Base-by-base conservation (phyloP, 306 rosid genomes). In the Casuarina glauca region DNA sequence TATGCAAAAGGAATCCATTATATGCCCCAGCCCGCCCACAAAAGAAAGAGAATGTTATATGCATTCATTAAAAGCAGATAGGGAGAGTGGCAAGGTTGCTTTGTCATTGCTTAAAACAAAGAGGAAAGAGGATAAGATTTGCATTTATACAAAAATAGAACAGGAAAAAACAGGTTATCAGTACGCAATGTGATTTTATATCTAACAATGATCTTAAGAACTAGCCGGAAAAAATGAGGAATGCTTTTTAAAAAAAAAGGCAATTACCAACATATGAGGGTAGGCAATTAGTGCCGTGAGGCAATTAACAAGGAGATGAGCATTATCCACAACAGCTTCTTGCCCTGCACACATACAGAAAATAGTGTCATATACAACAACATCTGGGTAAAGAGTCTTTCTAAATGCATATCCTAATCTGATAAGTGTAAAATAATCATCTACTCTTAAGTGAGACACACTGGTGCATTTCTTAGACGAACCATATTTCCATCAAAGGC, bases 191-290 rank as follows among this genome's bases (percentile, higher is more conserved):
- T 57, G 36, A 20, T 6, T 12, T 32, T 11, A 62, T 12, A 62
- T 62, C 43, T 12, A 62, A 58, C 44, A 62, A 36, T 36, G 69
- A 62, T 46, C 50, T 81, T n/a, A n/a, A 75, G 20, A 55, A 75
- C 48, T 81, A 70, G 69, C 70, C 62, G 48, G 72, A 75, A 76
- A 76, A 81, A 68, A 78, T 48, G 70, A 13, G 13, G 0, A 13
- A 39, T 41, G 17, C 71, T 12, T 10, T 51, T 45, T 67, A 79
- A 79, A 68, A 79, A 78, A 76, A 48, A 81, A 20, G 20, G 11
- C 32, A 26, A 39, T 71, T 91, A 89, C 98, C 98, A 84, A 87
- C 89, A 82, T 92, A 87, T 95, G 90, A 76, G 97, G 91, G 72
- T 89, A 95, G 61, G 78, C 81, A 76, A 85, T 73, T 9, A 95